A percentile compares a stretch with the other conserved stretches of the same genome.
Evolutionary conservation across 1,284 basidiomycete species (phyloP).

Genomic region (Wolfiporia cocos): DNA sequence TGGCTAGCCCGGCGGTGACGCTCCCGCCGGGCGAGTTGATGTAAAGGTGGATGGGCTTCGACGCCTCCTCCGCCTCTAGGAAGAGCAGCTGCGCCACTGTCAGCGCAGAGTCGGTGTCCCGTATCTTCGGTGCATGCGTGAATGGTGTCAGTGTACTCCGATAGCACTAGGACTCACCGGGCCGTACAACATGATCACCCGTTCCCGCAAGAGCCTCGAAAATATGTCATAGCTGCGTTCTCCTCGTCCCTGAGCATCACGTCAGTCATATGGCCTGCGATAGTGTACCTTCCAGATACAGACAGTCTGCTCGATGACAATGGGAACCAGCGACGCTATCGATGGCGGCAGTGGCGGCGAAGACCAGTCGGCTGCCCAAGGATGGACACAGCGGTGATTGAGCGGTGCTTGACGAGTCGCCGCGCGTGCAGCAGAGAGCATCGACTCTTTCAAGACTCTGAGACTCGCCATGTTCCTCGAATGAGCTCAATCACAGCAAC

Average conservation of each 20-base stretch:
- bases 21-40: conserved; percentile 94
- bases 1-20: conserved; percentile 89
- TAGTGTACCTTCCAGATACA: too few relatives aligned
- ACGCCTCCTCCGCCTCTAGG: conserved; percentile 88
- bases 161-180: conserved; percentile 51
- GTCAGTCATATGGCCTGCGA: too few relatives aligned
- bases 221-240: conserved; percentile 95
- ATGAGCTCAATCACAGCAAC: too few relatives aligned
- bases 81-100: conserved; percentile 88
- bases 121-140: conserved; percentile 48
- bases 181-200: conserved; percentile 91
- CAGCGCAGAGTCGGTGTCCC: conserved; percentile 78
- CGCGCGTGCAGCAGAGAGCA: conserved; percentile 5
- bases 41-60: conserved; percentile 89
- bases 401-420: conserved; percentile 3
- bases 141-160: conserved; percentile 7
- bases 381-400: conserved; percentile 36
- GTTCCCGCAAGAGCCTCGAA: conserved; percentile 82
- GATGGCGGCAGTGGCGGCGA: conserved; percentile 25
- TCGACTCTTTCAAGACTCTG: conserved; percentile 9
- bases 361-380: conserved; percentile 38
- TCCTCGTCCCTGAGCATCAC: conserved; percentile 75
- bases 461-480: conserved; percentile 1
- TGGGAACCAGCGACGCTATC: conserved; percentile 64
- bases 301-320: conserved; percentile 91